These are phyloP conservation scores for Tulasnella sp. DNA, from an alignment of 768 basidiomycete species.

Conservation along the genomic window DNA sequence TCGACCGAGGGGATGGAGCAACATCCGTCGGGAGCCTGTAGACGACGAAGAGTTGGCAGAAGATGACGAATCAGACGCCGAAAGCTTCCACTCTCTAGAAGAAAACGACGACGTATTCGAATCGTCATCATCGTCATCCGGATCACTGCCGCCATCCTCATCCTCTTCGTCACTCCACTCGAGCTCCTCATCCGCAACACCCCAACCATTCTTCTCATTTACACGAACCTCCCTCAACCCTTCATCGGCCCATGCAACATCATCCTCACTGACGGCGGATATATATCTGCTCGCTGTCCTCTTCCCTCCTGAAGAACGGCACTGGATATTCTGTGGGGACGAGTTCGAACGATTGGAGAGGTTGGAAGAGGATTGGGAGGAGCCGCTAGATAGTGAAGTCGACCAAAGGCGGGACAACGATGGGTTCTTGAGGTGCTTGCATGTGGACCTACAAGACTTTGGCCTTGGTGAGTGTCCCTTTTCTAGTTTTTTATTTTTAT, in stretches of 20 bases:
- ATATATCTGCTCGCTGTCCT: conserved; percentile 52
- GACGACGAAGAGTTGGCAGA: neutral
- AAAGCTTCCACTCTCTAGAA: no score
- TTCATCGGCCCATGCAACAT: conserved; percentile 34
- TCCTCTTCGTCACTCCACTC: conserved; percentile 2
- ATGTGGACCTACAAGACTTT: conserved; percentile 62
- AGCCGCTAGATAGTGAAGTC: conserved; percentile 22
- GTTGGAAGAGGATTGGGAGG: neutral
- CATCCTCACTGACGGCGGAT: conserved; percentile 65
- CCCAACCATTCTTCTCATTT: conserved; percentile 61
- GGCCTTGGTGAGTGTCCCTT: conserved; percentile 44
- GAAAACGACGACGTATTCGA: neutral
- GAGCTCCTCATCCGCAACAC: neutral
- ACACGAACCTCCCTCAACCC: conserved; percentile 40
- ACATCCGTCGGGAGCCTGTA: neutral
- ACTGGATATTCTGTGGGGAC: conserved; percentile 63
- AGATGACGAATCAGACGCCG: no score
- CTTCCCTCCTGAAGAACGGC: conserved; percentile 58
- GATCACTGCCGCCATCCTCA: neutral
- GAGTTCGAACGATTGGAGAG: conserved; percentile 50
- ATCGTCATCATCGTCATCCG: neutral
- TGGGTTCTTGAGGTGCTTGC: conserved; percentile 46
- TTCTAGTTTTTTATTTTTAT: conserved; percentile 1
- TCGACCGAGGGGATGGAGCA: no score
- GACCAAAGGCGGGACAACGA: conserved; percentile 29